Evolutionary conservation across 208 protist species (phyloP), one percentile per base, ranked within the genome.

Genomic region (Leishmania gerbilli): DNA sequence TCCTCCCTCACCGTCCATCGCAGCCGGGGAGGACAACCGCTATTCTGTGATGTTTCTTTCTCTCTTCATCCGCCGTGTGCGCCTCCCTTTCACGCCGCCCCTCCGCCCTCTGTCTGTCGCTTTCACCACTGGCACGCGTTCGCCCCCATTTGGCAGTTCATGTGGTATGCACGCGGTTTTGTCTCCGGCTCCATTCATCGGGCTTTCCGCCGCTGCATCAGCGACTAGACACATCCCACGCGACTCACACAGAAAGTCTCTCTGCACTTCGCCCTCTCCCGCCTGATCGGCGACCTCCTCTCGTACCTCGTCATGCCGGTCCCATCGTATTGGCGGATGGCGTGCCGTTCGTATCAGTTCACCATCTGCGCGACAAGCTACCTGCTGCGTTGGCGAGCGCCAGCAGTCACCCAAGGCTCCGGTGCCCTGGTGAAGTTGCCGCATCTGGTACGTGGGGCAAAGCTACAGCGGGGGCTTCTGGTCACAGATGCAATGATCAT

Each of bases 401-500:
- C 88, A n/a, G 27, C 76, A 42, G 56, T 92, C 37, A 78, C 88
- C 53, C 84, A 86, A 74, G 88, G 90, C 27, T 64, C 79, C 27
- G 83, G 75, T 42, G 79, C 88, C n/a, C 51, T 90, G 40, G 65
- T 68, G 42, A 67, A 80, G 19, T 65, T 93, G 45, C 90, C 90
- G 2, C 71, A 53, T 24, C 80, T 93, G 17, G 62, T 93, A 37
- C 72, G 79, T 5, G 76, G 83, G 37, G 85, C 86, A 56, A 82
- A 81, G n/a, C 85, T 91, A 62, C 77, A 62, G 37, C 77, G 80
- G 37, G 83, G 88, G 6, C 77, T 95, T n/a, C 71, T 95, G 17
- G 84, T 93, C 69, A 91, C 89, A 34, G 91, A 95, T 76, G 67
- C 49, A 5, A 67, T 69, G 40, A 87, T 93, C 71, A 92, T 91